These are phyloP conservation scores for Sinapis alba DNA, from an alignment of 441 rosid species.

Conservation along the genomic window DNA sequence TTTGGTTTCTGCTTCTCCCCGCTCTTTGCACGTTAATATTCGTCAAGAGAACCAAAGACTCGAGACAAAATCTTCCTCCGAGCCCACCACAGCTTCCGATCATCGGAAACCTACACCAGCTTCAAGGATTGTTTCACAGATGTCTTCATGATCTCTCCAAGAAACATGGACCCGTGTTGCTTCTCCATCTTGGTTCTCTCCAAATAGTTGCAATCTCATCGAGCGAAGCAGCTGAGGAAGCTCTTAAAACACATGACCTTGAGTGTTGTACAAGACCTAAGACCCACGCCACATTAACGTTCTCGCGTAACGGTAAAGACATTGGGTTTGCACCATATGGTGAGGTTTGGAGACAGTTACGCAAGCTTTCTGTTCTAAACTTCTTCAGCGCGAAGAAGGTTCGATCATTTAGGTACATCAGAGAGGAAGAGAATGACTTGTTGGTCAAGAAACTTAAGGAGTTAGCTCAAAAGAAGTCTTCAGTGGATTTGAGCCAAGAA, in stretches of 20 bases:
- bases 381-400: constrained; percentile 47
- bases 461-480: constrained; percentile 26
- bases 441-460: constrained; percentile 38
- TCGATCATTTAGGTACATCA: constrained; percentile 42
- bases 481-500: constrained; percentile 45
- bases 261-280: constrained; percentile 51
- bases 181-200: constrained; percentile 41
- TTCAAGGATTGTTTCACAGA: constrained; percentile 36
- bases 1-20: constrained; percentile 4
- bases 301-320: constrained; percentile 42
- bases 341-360: constrained; percentile 48
- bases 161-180: constrained; percentile 54
- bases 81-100: constrained; percentile 54
- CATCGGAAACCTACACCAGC: constrained; percentile 54
- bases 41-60: background rate
- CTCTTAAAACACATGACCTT: constrained; percentile 49
- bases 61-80: constrained; percentile 42
- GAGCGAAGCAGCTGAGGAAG: constrained; percentile 50
- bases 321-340: constrained; percentile 42
- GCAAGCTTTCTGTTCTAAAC: constrained; percentile 43
- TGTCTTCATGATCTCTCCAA: constrained; percentile 42
- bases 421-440: constrained; percentile 47
- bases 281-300: constrained; percentile 9
- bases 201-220: constrained; percentile 44
- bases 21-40: background rate